Base-by-base conservation (phyloP, 2,329 filamentous ascomycete genomes). In the Lasiodiplodia hormozganensis region DNA sequence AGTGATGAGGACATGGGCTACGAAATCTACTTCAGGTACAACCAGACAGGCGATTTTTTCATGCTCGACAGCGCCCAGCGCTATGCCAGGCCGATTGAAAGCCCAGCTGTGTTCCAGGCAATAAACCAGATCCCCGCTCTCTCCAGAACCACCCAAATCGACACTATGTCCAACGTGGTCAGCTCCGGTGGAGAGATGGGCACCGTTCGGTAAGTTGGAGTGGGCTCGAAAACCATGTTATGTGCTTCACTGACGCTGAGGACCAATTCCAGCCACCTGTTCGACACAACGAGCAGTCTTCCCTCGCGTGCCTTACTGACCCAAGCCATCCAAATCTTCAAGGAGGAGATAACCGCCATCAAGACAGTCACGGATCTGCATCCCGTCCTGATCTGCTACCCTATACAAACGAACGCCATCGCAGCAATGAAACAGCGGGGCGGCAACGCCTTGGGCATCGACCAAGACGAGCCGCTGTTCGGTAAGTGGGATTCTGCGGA, bases 101-200 rank as follows among this genome's bases (percentile, higher is more conserved):
- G 75, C 36, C 69, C 73, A 4, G 23, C 70, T 3, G 72, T 72
- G 1, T 76, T 70, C 47, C 43, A 72, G 3, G 72, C 72, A 34
- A 73, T 76, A 21, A 71, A 74, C n/a, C 70, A 71, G 11, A 72
- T 74, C 2, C 73, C 73, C 40, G 2, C 57, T 10, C 68, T 72
- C 23, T 72, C 70, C 2, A 72, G 74, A 40, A 68, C 67, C 8
- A 73, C 71, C 3, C 68, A 71, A 3, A 60, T 76, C 18, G 71
- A 69, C 8, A 74, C 74, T 36, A 75, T 76, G 72, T 72, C 74
- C 3, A 65, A 69, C 25, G 69, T 74, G 54, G 14, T 36, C 4
- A 3, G 14, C 6, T 18, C 69, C 74, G 54, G 1, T 71, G 70
- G 1, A 69, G 68, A 6, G 70, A 73, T 11, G 38, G 72, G 3